These are phyloP conservation scores for Corylus avellana DNA, from an alignment of 306 rosid species.

Conservation along the genomic window DNA sequence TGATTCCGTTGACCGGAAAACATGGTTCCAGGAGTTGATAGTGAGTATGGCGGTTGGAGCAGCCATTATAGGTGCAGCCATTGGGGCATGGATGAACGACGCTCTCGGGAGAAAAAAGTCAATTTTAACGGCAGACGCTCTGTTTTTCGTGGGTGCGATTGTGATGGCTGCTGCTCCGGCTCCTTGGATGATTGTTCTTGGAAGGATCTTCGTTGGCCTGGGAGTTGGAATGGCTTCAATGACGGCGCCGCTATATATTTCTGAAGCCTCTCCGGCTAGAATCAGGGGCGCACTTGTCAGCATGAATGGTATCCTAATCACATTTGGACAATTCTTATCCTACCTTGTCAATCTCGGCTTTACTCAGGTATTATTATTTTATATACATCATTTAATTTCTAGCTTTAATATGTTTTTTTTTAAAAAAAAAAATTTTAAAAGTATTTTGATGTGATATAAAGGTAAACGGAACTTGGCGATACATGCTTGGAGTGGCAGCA, in stretches of 20 bases:
- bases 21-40: constrained; percentile 88
- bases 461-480: constrained; percentile 81
- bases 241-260: constrained; percentile 85
- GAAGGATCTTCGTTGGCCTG: constrained; percentile 75
- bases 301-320: constrained; percentile 68
- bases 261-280: constrained; percentile 85
- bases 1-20: constrained; percentile 53
- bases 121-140: constrained; percentile 59
- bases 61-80: constrained; percentile 89
- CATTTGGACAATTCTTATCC: constrained; percentile 80
- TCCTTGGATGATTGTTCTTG: constrained; percentile 70
- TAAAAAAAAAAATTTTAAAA: too few species aligned
- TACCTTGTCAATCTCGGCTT: constrained; percentile 77
- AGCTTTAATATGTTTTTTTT: too few species aligned
- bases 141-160: constrained; percentile 64
- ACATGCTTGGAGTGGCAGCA: constrained; percentile 88
- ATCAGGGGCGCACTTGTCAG: constrained; percentile 83
- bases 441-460: constrained; percentile 27
- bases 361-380: constrained; percentile 48
- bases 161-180: constrained; percentile 71
- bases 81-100: constrained; percentile 88
- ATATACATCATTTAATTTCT: background rate
- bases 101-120: constrained; percentile 64
- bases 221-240: constrained; percentile 95
- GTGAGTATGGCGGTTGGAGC: constrained; percentile 92